Evolutionary conservation across 768 basidiomycete species (phyloP).

Genomic region (Fistulinella prunicolor): DNA sequence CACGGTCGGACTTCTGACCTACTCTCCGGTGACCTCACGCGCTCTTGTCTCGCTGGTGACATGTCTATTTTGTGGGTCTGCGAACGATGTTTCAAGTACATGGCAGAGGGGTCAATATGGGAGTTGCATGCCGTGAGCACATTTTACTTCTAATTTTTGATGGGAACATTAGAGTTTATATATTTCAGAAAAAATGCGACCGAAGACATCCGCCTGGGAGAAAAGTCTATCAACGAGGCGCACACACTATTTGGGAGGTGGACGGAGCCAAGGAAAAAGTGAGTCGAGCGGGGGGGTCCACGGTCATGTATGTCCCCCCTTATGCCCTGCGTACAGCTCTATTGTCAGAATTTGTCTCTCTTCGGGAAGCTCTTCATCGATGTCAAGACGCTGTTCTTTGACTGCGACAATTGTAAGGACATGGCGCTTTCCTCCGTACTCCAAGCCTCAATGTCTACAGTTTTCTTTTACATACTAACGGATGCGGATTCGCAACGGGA

Average conservation of each 20-base stretch:
- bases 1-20: conserved; percentile 76
- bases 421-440: not conserved
- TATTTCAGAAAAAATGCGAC: conserved; percentile 55
- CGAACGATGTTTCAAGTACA: conserved; percentile 96
- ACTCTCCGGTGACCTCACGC: conserved; percentile 58
- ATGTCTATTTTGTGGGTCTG: conserved; percentile 75
- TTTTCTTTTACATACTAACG: conserved; percentile 90
- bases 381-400: conserved; percentile 92
- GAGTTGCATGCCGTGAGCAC: conserved; percentile 61
- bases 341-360: conserved; percentile 92
- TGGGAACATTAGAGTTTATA: conserved; percentile 8
- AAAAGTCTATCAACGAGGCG: conserved; percentile 88
- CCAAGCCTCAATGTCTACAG: conserved; percentile 24
- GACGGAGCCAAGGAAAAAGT: conserved; percentile 88
- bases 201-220: conserved; percentile 76
- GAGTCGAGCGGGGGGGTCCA: conserved; percentile 13
- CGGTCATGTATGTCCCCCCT: not conserved
- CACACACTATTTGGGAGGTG: conserved; percentile 92
- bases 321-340: conserved; percentile 54
- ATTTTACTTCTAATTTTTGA: conserved; percentile 4
- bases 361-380: conserved; percentile 99
- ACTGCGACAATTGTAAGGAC: conserved; percentile 76
- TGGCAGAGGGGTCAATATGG: conserved; percentile 71
- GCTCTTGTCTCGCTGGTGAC: conserved; percentile 44
- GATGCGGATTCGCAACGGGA: conserved; percentile 78